A percentile compares a stretch with the other conserved stretches of the same genome.
Evolutionary conservation across 1,284 basidiomycete species (phyloP).

Genomic region (Coniferiporia sulphurascens): DNA sequence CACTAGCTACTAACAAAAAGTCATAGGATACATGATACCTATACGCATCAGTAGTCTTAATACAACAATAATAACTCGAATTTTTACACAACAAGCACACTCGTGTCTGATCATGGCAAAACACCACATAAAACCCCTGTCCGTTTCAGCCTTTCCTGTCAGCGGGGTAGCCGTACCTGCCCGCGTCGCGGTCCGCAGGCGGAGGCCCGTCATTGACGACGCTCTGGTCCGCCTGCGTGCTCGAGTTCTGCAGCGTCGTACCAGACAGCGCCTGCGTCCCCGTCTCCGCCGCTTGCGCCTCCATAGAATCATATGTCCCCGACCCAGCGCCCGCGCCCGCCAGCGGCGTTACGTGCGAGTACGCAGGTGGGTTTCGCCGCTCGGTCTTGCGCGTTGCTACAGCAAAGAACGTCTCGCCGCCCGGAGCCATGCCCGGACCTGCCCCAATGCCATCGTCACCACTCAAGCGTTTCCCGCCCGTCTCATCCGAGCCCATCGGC

Average conservation of each 20-base stretch:
- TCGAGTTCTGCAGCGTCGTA: neutral
- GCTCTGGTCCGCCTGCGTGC: neutral
- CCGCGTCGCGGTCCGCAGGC: neutral
- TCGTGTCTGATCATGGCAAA: no score
- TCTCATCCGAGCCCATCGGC: neutral
- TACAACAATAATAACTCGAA: no score
- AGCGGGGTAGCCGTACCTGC: slow-evolving; percentile 7
- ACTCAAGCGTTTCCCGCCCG: no score
- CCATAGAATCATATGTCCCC: neutral
- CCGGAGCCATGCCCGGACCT: neutral
- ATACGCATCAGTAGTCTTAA: no score
- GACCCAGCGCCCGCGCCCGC: neutral
- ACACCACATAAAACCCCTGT: neutral
- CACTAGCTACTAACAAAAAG: no score
- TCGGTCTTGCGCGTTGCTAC: neutral
- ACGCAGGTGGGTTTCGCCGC: slow-evolving; percentile 10
- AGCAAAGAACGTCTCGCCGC: no score
- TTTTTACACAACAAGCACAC: neutral
- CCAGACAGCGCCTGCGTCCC: neutral
- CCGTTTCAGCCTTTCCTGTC: slow-evolving; percentile 9
- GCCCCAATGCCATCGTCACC: neutral
- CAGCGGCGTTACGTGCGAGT: neutral
- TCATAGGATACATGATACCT: no score
- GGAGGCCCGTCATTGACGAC: neutral
- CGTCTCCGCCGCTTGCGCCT: neutral